Evolutionary conservation across 805 yeast genomes (phyloP).

Genomic region (Hanseniaspora thailandica): DNA sequence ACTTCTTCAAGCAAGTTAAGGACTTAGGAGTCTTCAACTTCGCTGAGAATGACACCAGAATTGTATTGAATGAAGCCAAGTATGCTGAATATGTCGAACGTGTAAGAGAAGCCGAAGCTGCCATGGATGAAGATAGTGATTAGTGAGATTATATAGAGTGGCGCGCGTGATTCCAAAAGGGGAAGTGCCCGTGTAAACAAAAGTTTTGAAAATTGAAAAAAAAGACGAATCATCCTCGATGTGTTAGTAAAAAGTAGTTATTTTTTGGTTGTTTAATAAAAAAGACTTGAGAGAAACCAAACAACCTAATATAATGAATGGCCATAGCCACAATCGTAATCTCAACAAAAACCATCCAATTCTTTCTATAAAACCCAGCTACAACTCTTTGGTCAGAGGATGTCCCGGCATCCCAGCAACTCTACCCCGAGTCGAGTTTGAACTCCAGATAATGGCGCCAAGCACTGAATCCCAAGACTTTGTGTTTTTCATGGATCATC

Average conservation of each 20-base stretch:
- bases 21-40: conserved; percentile 3
- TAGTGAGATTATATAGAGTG: background rate
- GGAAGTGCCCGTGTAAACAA: conserved; percentile 17
- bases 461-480: conserved; percentile 30
- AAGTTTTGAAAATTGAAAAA: background rate
- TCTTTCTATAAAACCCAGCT: conserved; percentile 38
- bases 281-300: background rate
- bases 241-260: no score
- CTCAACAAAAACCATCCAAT: conserved; percentile 23
- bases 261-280: background rate
- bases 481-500: conserved; percentile 36
- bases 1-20: background rate
- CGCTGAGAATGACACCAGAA: conserved; percentile 14
- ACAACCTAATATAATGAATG: background rate
- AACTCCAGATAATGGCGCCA: conserved; percentile 40
- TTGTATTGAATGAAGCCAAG: conserved; percentile 27
- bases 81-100: conserved; percentile 1
- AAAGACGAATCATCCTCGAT: no score
- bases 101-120: background rate
- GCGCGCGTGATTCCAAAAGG: no score
- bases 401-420: conserved; percentile 60
- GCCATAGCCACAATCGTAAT: background rate
- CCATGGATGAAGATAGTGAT: background rate
- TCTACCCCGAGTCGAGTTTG: conserved; percentile 48
- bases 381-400: conserved; percentile 45